Conservation (phyloP, 2,329 filamentous ascomycete genomes). For the Sporothrix dimorphospora region DNA sequence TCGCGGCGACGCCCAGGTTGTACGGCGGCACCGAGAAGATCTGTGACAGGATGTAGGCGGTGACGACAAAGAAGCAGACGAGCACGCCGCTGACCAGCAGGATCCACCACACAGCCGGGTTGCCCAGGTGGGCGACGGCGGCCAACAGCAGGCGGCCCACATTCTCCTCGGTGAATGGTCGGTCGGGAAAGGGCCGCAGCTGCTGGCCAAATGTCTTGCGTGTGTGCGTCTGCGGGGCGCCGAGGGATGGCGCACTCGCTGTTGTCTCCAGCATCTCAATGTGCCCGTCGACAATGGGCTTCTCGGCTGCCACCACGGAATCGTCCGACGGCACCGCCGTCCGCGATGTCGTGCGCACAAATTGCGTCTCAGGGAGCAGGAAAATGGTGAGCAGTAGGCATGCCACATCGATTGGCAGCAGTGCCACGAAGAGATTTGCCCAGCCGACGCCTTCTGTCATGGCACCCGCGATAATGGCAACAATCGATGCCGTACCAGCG, state of each 20-base stretch:
- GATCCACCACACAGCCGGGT: conserved; percentile 36
- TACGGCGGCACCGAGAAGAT: conserved; percentile 34
- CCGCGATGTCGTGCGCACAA: not conserved
- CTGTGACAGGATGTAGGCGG: conserved; percentile 34
- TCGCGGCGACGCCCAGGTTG: conserved; percentile 45
- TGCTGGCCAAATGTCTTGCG: not conserved
- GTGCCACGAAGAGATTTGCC: conserved; percentile 38
- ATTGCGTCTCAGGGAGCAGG: conserved; percentile 40
- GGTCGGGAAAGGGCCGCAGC: not conserved
- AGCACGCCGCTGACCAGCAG: conserved; percentile 34
- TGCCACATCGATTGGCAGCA: conserved; percentile 39
- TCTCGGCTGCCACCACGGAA: not conserved
- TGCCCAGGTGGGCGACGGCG: conserved; percentile 33
- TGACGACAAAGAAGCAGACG: conserved; percentile 32
- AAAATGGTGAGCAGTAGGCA: conserved; percentile 37
- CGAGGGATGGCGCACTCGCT: not conserved
- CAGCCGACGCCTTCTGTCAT: conserved; percentile 39
- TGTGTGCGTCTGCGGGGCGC: too few relatives aligned
- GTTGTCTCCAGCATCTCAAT: not conserved
- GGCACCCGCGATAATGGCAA: conserved; percentile 39
- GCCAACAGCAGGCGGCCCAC: conserved; percentile 32
- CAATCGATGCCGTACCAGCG: conserved; percentile 39
- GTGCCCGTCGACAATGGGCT: not conserved
- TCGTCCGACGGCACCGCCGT: not conserved
- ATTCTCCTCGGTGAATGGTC: conserved; percentile 30